Evolutionary conservation across 495 filamentous ascomycete species (phyloP), one percentile per base, ranked within the genome.

Genomic region (Penicillium verhagenii): DNA sequence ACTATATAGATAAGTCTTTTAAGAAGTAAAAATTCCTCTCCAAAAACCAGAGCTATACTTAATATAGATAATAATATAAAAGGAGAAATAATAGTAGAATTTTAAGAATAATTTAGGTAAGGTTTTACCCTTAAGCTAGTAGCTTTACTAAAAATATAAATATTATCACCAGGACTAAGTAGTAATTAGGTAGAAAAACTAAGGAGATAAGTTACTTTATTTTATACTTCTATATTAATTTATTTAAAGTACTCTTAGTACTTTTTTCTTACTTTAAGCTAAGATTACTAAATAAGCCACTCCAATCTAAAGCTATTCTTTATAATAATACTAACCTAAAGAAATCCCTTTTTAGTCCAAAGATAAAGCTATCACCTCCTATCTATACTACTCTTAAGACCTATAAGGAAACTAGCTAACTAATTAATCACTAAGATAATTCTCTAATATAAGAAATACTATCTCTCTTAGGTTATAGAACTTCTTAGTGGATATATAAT

Each of bases 51-150:
- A 48, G 25, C 59, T 47, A 35, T 51, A 13, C 18, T 50, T 20
- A 19, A 18, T 23, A 21, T 37, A 35, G 39, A 37, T 10, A 44
- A 60, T 25, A 51, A 25, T 23, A 23, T 39, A 20, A n/a, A 45
- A 47, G 51, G 26, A n/a, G 40, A 57, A 55, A 13, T 59, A 35
- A 31, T 20, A 23, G 48, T 60, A 26, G 66, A 68, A 63, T 74
- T 68, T 47, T 59, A 61, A 47, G 58, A 66, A 33, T 63, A 70
- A 37, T 70, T 69, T 66, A 68, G 68, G 42, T 56, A 18, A 64
- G 69, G 72, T 43, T 70, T 67, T 52, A 66, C 62, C 54, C 66
- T 74, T 40, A 50, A 37, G 0, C 29, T 31, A 4, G 29, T 28
- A n/a, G 14, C 20, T 24, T 25, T n/a, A 13, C 45, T 25, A 4